phyloP scores from a whole-genome alignment of 768 basidiomycete genomes.

The Coprinellus aureogranulatus region DNA sequence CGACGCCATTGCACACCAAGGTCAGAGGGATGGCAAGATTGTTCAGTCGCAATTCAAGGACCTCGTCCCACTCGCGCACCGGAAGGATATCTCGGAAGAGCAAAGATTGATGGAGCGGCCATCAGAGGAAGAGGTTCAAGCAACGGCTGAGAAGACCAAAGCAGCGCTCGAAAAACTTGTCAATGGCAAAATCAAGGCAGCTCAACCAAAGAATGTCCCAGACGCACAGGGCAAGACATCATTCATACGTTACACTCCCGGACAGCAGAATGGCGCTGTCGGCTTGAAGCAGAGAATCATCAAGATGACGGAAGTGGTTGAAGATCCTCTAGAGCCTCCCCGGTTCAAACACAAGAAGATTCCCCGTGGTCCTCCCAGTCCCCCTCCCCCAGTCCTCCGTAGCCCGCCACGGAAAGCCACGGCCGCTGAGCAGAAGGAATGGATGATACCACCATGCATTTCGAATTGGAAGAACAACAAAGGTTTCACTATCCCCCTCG shows the following conservation, averaged over 20 bases:
- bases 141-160: slow-evolving; percentile 88
- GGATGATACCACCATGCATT: slow-evolving; percentile 99
- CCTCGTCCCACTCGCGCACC: slow-evolving; percentile 85
- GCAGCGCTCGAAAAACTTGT: slow-evolving; percentile 91
- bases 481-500: slow-evolving; percentile 97
- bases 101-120: slow-evolving; percentile 85
- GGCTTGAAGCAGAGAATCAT: slow-evolving; percentile 93
- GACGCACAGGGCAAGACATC: slow-evolving; percentile 78
- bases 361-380: slow-evolving; percentile 92
- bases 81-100: slow-evolving; percentile 80
- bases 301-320: slow-evolving; percentile 97
- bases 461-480: slow-evolving; percentile 99
- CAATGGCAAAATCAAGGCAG: slow-evolving; percentile 95
- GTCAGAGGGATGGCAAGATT: slow-evolving; percentile 80
- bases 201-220: slow-evolving; percentile 94
- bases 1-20: slow-evolving; percentile 95
- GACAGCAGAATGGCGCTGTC: slow-evolving; percentile 69
- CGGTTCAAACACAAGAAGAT: slow-evolving; percentile 99
- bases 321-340: slow-evolving; percentile 96
- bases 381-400: slow-evolving; percentile 91
- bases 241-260: slow-evolving; percentile 96
- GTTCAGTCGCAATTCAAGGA: slow-evolving; percentile 98
- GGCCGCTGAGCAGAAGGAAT: slow-evolving; percentile 97
- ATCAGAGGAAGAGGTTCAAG: slow-evolving; percentile 87
- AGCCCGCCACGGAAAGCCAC: slow-evolving; percentile 96